Base-by-base conservation (phyloP, 2,329 filamentous ascomycete species). In the Aspergillus ibericus region DNA sequence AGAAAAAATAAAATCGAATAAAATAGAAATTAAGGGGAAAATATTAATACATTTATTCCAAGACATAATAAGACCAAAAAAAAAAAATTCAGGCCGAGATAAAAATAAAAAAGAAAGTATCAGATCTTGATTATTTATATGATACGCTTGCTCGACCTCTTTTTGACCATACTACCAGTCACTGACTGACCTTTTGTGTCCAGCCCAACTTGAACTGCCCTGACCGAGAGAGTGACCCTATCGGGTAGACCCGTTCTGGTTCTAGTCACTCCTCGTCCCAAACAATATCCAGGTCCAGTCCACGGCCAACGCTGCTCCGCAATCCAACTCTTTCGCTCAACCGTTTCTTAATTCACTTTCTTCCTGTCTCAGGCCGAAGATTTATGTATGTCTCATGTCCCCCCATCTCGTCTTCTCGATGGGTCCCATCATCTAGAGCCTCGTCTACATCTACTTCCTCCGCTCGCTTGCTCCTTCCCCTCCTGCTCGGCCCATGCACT, bases 381-480 rank as follows among this genome's bases (percentile, higher is more conserved):
- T 49, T 52, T 59, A 61, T 63, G 63, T 67, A 64, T 58, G 59
- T 56, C 42, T 49, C 58, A 55, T 61, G 46, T 54, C 58, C 59
- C 34, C 62, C 54, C 51, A 58, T 68, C 63, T 60, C 56, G 64
- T 66, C 59, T 59, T 55, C 36, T 68, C 64, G 66, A 71, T 70
- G 60, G 56, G 54, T 36, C 55, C 58, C 53, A 29, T 59, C 60
- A 49, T 59, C 55, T 58, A 52, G 53, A 56, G 34, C 50, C 58
- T 60, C 52, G 52, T 54, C 38, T n/a, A n/a, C 50, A 36, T 13
- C 48, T 46, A 29, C 16, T 15, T 58, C 20, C 18, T 47, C 50
- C 59, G 29, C 44, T 50, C 25, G 20, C 58, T 61, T 34, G 25
- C 50, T 53, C 25, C 47, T 27, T 57, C n/a, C 53, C 51, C 46